Evolutionary conservation across 2,329 filamentous ascomycete genomes (phyloP), one percentile per base, ranked within the genome.

Genomic region (Monosporascus sp.): DNA sequence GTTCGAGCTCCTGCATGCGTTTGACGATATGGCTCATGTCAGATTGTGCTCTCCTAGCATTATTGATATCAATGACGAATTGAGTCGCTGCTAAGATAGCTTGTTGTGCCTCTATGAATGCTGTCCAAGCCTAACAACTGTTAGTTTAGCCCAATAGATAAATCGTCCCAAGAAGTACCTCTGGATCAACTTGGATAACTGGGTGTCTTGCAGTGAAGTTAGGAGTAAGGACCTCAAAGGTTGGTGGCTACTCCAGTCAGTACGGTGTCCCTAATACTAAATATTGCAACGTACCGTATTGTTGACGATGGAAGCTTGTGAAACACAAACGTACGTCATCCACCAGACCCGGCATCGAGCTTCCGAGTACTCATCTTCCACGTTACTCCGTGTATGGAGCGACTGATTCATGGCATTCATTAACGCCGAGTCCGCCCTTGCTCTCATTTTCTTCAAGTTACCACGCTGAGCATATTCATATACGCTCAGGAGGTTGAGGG

Each of bases 381-480:
- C 63, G 5, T 69, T 65, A 5, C 60, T 65, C 47, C 65, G 68
- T 15, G 62, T 64, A 59, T 80, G 76, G 1, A 80, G 64, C 6
- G 66, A 70, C 24, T 75, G 58, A 35, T 69, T 70, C 69, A 78
- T 75, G 7, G 76, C 76, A 17, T 71, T 61, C 54, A 75, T 68
- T 38, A 80, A 58, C 3, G 77, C 77, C 52, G 77, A 72, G 0
- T 74, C 75, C 1, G 76, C 72, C 50, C 77, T 69, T 52, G 69
- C 72, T 51, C 72, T 68, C 75, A 79, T 78, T 61, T 79, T 79
- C 55, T 75, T 74, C 56, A 80, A 63, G 57, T 80, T 80, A 1
- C 77, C 77, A 6, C 77, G 69, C 54, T 80, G 77, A 1, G 75
- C 72, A 62, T 80, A 80, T 61, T 80, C 77, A 59, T 80, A 80